Evolutionary conservation across 1,284 basidiomycete species (phyloP), one percentile per base, ranked within the genome.

Genomic region (Cerrena zonata): DNA sequence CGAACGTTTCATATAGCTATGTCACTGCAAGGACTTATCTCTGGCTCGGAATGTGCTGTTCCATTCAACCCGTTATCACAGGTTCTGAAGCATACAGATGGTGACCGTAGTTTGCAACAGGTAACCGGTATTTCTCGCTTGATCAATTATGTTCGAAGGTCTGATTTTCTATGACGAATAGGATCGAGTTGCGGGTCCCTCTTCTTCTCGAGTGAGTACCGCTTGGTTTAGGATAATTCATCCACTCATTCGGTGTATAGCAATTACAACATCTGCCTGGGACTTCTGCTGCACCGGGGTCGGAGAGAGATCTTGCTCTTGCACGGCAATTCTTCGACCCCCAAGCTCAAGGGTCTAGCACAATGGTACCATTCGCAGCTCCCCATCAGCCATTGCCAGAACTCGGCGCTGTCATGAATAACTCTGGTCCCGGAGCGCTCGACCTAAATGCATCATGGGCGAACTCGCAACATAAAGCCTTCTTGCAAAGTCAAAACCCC

Each of bases 21-120:
- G 86, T 87, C 86, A 19, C 74, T 89, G 47, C 84, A 86, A 70
- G 77, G 82, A 52, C 80, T 97, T 56, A 82, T 97, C 57, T 93
- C 89, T 50, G 94, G 93, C 56, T 82, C 92, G 49, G 94, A 95
- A 70, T 96, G 94, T 69, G 88, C 88, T 5, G 80, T 85, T 21
- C 78, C 84, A 4, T 79, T 86, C 50, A 98, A 97, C 65, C 92
- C 94, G 3, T 76, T 99, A 26, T 84, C 89, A 18, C 89, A 93
- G 61, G 86, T 98, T 40, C 76, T 95, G 53, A 97, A 97, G 68
- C 89, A 96, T 60, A 84, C 93, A 3, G 91, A 94, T 55, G 84
- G 84, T 2, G 94, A 98, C 70, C 84, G 89, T 50, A 92, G 90
- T 62, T 68, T 96, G 30, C 91, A 94, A 58, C 84, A 89, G 72